Conservation (phyloP, 2,329 filamentous ascomycete species). For the Verticillium tricorpus region DNA sequence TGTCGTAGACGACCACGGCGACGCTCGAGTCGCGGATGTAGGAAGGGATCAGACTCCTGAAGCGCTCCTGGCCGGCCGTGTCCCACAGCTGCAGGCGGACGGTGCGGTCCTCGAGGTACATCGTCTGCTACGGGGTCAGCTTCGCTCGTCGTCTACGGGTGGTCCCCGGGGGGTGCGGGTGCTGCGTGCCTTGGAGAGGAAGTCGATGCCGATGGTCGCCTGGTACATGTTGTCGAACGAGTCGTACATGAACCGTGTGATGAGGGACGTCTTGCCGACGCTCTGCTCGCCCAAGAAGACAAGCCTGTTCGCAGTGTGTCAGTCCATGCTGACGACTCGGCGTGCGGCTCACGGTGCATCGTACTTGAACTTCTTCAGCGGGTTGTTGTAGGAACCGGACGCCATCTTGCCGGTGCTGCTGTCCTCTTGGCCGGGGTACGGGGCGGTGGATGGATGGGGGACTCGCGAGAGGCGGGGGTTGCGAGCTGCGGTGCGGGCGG, state of each 20-base stretch:
- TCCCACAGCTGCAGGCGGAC: constrained; percentile 98
- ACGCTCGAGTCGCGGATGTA: constrained; percentile 98
- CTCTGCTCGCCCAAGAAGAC: constrained; percentile 98
- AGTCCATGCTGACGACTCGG: constrained; percentile 12
- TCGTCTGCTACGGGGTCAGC: constrained; percentile 57
- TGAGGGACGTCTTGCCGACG: constrained; percentile 97
- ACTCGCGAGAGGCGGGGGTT: constrained; percentile 5
- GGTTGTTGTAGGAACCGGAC: constrained; percentile 88
- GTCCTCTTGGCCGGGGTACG: constrained; percentile 2
- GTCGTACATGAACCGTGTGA: constrained; percentile 99
- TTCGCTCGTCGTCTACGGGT: constrained; percentile 9
- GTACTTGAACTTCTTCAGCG: constrained; percentile 99
- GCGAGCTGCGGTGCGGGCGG: not conserved
- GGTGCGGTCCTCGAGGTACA: constrained; percentile 98
- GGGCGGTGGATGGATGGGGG: constrained; percentile 12
- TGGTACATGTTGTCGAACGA: constrained; percentile 99
- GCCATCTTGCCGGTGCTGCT: constrained; percentile 59
- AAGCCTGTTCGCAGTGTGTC: constrained; percentile 52
- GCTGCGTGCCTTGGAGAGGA: constrained; percentile 80
- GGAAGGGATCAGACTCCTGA: constrained; percentile 93
- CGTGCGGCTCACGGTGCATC: constrained; percentile 7
- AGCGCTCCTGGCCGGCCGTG: constrained; percentile 94
- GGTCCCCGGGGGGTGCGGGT: too few species aligned
- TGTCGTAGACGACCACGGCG: constrained; percentile 97
- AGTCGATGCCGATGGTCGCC: constrained; percentile 98